Evolutionary conservation across 257 asterid genomes (phyloP).

Genomic region (Solanum tarapatanum): DNA sequence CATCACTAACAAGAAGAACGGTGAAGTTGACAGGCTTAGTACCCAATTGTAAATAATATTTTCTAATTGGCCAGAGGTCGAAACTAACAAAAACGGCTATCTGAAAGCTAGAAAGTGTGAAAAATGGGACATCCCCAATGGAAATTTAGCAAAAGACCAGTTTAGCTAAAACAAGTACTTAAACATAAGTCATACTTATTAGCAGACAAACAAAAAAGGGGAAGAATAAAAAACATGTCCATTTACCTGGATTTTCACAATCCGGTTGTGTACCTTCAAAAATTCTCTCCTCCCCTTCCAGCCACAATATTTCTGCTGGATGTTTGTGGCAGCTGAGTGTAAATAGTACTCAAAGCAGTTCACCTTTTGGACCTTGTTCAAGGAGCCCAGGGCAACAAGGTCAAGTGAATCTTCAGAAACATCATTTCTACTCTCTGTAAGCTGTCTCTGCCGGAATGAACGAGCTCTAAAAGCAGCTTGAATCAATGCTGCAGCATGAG

Average conservation of each 20-base stretch:
- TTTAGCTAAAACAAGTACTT: background rate
- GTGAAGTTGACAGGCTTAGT: background rate
- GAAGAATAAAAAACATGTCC: background rate
- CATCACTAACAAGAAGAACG: background rate
- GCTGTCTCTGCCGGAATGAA: conserved; percentile 8
- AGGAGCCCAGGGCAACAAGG: conserved; percentile 9
- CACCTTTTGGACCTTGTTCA: conserved; percentile 10
- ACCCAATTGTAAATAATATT: background rate
- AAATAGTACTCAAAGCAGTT: conserved; percentile 11
- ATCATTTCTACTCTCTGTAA: background rate
- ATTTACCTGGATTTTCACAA: conserved; percentile 18
- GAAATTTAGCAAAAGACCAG: background rate
- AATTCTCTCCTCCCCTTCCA: conserved; percentile 21
- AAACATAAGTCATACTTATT: background rate
- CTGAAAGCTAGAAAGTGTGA: background rate
- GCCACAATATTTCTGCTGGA: conserved; percentile 17
- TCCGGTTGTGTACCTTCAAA: conserved; percentile 5
- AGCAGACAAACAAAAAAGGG: background rate
- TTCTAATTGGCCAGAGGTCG: background rate
- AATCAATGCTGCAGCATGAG: conserved; percentile 13
- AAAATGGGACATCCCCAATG: background rate
- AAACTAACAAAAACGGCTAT: background rate
- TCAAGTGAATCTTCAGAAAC: conserved; percentile 2
- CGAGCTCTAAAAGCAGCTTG: conserved; percentile 13
- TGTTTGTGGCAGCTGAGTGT: conserved; percentile 14